phyloP scores from a whole-genome alignment of 2,329 filamentous ascomycete genomes.

The Exophiala dermatitidis region DNA sequence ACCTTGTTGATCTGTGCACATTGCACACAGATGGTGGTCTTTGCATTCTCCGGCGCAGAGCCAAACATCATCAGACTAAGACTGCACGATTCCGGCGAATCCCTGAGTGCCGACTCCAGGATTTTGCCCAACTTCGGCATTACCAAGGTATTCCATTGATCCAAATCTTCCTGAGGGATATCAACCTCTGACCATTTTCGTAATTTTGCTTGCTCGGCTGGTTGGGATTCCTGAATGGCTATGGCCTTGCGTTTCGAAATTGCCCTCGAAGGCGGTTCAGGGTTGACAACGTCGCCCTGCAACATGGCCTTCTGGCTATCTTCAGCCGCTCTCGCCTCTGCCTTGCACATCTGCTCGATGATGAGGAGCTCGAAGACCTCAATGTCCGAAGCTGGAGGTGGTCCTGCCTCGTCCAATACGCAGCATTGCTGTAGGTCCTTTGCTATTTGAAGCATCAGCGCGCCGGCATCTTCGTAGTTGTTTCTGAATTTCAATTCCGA shows the following conservation, averaged over 20 bases:
- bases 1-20: slow-evolving; percentile 49
- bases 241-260: slow-evolving; percentile 19
- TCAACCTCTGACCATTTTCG: slow-evolving; percentile 44
- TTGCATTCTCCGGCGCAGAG: slow-evolving; percentile 49
- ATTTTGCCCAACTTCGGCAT: slow-evolving; percentile 53
- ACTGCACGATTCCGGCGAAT: slow-evolving; percentile 54
- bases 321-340: slow-evolving; percentile 15
- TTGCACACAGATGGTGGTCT: slow-evolving; percentile 57
- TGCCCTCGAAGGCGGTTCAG: slow-evolving; percentile 10
- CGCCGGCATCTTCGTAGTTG: slow-evolving; percentile 24
- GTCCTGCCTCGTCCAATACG: slow-evolving; percentile 24
- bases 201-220: slow-evolving; percentile 27
- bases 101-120: slow-evolving; percentile 51
- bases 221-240: slow-evolving; percentile 8
- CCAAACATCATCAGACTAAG: slow-evolving; percentile 56
- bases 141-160: slow-evolving; percentile 53
- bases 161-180: slow-evolving; percentile 49
- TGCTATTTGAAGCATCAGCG: slow-evolving; percentile 24
- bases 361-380: slow-evolving; percentile 26
- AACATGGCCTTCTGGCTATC: slow-evolving; percentile 8
- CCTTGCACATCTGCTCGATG: slow-evolving; percentile 25
- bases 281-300: slow-evolving; percentile 3
- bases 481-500: slow-evolving; percentile 29
- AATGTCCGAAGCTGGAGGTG: slow-evolving; percentile 25
- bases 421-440: slow-evolving; percentile 26